Conservation (phyloP, 2,329 filamentous ascomycete species). For the Microcera coccophila region DNA sequence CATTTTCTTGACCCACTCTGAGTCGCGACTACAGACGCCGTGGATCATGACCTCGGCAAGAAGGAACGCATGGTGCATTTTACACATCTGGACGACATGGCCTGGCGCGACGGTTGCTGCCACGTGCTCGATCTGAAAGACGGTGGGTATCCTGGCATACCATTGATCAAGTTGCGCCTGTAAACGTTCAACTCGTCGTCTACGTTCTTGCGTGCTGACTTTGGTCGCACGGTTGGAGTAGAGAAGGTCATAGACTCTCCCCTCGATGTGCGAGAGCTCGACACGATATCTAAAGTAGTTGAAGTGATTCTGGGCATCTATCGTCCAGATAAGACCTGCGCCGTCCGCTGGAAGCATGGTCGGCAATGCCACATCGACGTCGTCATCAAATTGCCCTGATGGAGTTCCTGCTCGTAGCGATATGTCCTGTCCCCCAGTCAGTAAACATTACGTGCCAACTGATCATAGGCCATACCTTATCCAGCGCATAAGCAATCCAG, state of each 20-base stretch:
- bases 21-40: slow-evolving; percentile 37
- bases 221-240: slow-evolving; percentile 31
- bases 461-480: slow-evolving; percentile 30
- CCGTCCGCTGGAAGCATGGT: slow-evolving; percentile 27
- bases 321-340: slow-evolving; percentile 32
- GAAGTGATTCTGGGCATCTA: slow-evolving; percentile 32
- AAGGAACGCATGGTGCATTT: slow-evolving; percentile 37
- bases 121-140: slow-evolving; percentile 35
- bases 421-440: slow-evolving; percentile 23
- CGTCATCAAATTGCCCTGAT: slow-evolving; percentile 37
- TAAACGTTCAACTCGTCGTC: slow-evolving; percentile 26
- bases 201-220: slow-evolving; percentile 28
- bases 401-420: slow-evolving; percentile 36
- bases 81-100: slow-evolving; percentile 34
- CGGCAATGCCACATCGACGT: slow-evolving; percentile 40
- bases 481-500: slow-evolving; percentile 40
- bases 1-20: slow-evolving; percentile 36
- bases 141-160: slow-evolving; percentile 32
- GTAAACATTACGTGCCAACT: not conserved
- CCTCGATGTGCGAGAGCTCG: slow-evolving; percentile 39
- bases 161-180: slow-evolving; percentile 35
- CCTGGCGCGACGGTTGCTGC: slow-evolving; percentile 25
- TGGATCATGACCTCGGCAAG: slow-evolving; percentile 36
- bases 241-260: slow-evolving; percentile 39
- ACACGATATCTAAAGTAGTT: slow-evolving; percentile 39